Percentiles rank a stretch among this genome's conserved stretches.
These are phyloP conservation scores for Geotrichum phurueaensis DNA, from an alignment of 1,139 yeast genomes.

Conservation along the genomic window DNA sequence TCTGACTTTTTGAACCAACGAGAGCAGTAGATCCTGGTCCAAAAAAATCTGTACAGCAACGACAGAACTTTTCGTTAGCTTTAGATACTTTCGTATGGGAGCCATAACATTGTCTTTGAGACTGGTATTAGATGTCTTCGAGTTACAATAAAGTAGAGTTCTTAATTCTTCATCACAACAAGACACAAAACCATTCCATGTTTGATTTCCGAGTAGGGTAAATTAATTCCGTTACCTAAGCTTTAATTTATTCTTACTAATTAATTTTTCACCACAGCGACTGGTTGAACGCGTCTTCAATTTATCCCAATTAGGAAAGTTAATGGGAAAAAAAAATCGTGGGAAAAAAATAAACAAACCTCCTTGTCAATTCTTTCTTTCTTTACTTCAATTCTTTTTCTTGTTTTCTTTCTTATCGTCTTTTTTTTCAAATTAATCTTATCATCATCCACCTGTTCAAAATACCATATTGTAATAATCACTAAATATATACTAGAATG, in stretches of 20 bases:
- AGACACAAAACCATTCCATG: background rate
- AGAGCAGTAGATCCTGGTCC: constrained; percentile 10
- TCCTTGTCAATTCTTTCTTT: background rate
- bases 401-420: background rate
- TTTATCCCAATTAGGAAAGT: constrained; percentile 6
- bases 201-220: background rate
- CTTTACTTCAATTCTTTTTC: background rate
- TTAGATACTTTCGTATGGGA: constrained; percentile 13
- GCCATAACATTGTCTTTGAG: constrained; percentile 8
- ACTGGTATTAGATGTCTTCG: background rate
- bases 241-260: background rate
- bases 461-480: background rate
- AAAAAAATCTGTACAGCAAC: constrained; percentile 10
- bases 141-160: background rate
- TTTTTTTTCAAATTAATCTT: background rate
- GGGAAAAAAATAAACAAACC: constrained; percentile 1
- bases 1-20: constrained; percentile 13
- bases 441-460: background rate
- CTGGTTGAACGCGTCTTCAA: constrained; percentile 5
- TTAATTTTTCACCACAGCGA: background rate
- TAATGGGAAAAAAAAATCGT: constrained; percentile 5
- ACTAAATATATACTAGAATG: constrained; percentile 1
- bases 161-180: background rate
- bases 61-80: constrained; percentile 7
- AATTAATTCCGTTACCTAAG: background rate